A percentile compares a stretch with the other conserved stretches of the same genome.
Evolutionary conservation across 2,329 filamentous ascomycete species (phyloP).

Genomic region (Pleomassaria siparia): DNA sequence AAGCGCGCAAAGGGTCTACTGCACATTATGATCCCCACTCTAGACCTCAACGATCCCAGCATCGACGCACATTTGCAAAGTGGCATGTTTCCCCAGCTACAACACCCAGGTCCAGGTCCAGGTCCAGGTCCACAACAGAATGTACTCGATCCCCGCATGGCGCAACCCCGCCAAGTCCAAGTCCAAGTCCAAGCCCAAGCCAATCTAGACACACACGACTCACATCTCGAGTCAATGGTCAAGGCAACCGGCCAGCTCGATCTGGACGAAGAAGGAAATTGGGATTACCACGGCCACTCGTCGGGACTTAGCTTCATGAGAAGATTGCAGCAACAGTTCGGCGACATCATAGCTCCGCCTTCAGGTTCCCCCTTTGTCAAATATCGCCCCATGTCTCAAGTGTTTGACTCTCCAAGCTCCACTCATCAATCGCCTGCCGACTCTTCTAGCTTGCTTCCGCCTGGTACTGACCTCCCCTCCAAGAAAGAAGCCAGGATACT

Average conservation of each 20-base stretch:
- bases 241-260: constrained; percentile 89
- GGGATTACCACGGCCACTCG: constrained; percentile 93
- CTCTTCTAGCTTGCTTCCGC: constrained; percentile 38
- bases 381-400: constrained; percentile 56
- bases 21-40: constrained; percentile 76
- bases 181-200: constrained; percentile 11
- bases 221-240: constrained; percentile 91
- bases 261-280: constrained; percentile 85
- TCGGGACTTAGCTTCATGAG: constrained; percentile 88
- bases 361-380: constrained; percentile 60
- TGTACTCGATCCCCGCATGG: constrained; percentile 23
- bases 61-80: constrained; percentile 77
- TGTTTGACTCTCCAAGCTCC: constrained; percentile 71
- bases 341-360: constrained; percentile 69
- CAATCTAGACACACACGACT: constrained; percentile 47
- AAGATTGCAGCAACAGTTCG: constrained; percentile 85
- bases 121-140: constrained; percentile 23
- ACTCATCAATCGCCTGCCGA: constrained; percentile 63
- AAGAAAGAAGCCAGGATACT: constrained; percentile 58
- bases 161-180: constrained; percentile 19
- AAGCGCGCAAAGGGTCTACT: constrained; percentile 81
- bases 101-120: constrained; percentile 21
- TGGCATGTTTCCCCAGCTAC: constrained; percentile 54
- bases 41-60: constrained; percentile 81
- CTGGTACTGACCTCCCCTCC: constrained; percentile 66